Evolutionary conservation across 495 filamentous ascomycete genomes (phyloP).

Genomic region (Penicillium argentinense): DNA sequence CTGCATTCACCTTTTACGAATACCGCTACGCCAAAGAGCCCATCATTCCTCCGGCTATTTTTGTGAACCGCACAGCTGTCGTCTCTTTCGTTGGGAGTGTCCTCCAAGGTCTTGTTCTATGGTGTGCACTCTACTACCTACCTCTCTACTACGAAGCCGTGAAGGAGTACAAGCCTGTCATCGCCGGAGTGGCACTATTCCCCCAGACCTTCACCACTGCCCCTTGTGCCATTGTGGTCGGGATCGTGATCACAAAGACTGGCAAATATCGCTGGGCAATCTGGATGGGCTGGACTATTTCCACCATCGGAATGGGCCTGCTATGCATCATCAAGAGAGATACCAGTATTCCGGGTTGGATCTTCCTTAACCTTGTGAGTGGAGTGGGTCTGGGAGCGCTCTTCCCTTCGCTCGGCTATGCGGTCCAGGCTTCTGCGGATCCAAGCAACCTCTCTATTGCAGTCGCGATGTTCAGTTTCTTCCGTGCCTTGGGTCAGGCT

Average conservation of each 20-base stretch:
- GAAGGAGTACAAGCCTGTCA: conserved; percentile 46
- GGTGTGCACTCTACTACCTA: conserved; percentile 48
- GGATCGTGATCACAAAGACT: conserved; percentile 41
- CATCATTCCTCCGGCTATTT: conserved; percentile 48
- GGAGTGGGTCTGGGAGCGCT: conserved; percentile 53
- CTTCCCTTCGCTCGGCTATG: conserved; percentile 47
- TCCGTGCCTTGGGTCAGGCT: conserved; percentile 54
- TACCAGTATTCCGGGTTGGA: conserved; percentile 45
- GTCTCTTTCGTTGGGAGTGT: conserved; percentile 43
- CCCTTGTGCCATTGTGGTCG: conserved; percentile 48
- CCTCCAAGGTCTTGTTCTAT: conserved; percentile 52
- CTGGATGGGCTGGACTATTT: conserved; percentile 53
- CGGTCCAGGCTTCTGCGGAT: conserved; percentile 48
- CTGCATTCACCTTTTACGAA: conserved; percentile 50
- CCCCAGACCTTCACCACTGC: conserved; percentile 53
- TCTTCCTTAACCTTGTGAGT: conserved; percentile 46
- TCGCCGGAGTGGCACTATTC: conserved; percentile 48
- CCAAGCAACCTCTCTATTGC: conserved; percentile 46
- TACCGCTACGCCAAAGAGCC: conserved; percentile 42
- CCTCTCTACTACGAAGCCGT: conserved; percentile 55
- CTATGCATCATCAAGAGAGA: conserved; percentile 43
- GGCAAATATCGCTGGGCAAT: conserved; percentile 52
- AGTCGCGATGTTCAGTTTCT: conserved; percentile 56
- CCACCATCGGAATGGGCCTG: conserved; percentile 47
- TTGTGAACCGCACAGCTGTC: conserved; percentile 48